Evolutionary conservation across 2,329 filamentous ascomycete genomes (phyloP).

Genomic region (Malbranchea zuffiana): DNA sequence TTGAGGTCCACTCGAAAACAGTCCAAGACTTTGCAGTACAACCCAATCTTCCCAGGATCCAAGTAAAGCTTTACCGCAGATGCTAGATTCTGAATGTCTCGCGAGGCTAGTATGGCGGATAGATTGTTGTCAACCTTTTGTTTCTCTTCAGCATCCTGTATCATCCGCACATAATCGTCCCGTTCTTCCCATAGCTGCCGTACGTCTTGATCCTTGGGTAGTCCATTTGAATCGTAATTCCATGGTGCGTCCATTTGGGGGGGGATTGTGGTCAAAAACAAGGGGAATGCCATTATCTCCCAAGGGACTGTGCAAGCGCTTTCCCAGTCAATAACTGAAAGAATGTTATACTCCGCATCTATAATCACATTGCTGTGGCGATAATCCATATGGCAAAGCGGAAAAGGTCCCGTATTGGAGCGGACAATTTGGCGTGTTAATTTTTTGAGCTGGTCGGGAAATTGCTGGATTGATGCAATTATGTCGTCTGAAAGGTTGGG

Average conservation of each 20-base stretch:
- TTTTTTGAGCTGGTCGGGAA: background rate
- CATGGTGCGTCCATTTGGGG: constrained; percentile 1
- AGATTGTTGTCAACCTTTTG: background rate
- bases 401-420: constrained; percentile 22
- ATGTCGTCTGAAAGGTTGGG: no score
- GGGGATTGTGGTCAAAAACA: constrained; percentile 12
- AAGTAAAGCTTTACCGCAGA: background rate
- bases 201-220: constrained; percentile 1
- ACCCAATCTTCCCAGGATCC: background rate
- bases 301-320: constrained; percentile 19
- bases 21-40: background rate
- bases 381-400: constrained; percentile 24
- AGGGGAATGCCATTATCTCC: constrained; percentile 18
- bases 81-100: background rate
- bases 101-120: background rate
- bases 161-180: background rate
- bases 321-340: constrained; percentile 27
- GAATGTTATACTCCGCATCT: constrained; percentile 19
- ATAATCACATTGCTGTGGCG: constrained; percentile 26
- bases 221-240: background rate
- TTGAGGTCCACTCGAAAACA: no score
- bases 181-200: constrained; percentile 1
- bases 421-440: background rate
- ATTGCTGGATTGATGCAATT: no score
- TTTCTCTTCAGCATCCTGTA: background rate